A percentile compares a stretch with the other conserved stretches of the same genome.
These are phyloP conservation scores for Acrocalymma vagum DNA, from an alignment of 2,329 filamentous ascomycete species.

Conservation along the genomic window DNA sequence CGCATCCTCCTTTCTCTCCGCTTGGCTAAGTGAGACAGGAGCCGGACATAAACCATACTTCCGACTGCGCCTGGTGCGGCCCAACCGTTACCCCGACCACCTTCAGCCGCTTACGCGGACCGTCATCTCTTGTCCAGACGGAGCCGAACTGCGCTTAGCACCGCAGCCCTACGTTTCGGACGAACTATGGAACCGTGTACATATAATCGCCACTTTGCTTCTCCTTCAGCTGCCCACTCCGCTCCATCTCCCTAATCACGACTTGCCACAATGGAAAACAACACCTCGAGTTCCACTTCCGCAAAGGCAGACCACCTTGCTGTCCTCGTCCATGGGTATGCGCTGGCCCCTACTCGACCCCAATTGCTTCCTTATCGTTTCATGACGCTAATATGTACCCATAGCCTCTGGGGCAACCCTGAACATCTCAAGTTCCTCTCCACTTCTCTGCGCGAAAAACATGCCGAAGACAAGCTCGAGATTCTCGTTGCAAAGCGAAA, in stretches of 20 bases:
- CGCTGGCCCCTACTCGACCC: conserved; percentile 14
- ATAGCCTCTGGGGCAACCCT: conserved; percentile 81
- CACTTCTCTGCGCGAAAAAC: conserved; percentile 68
- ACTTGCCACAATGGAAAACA: conserved; percentile 20
- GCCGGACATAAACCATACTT: too few species aligned
- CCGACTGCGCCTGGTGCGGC: too few species aligned
- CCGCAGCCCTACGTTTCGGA: too few species aligned
- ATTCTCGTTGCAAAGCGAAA: conserved; percentile 78
- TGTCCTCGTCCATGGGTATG: conserved; percentile 79
- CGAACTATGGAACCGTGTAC: conserved; percentile 24
- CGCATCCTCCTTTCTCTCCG: too few species aligned
- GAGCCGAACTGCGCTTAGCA: too few species aligned
- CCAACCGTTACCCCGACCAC: too few species aligned
- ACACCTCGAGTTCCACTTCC: conserved; percentile 13
- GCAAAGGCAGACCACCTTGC: conserved; percentile 70
- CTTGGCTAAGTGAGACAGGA: too few species aligned
- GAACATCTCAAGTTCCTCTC: conserved; percentile 75
- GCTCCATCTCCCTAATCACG: conserved; percentile 3
- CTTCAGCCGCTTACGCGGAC: too few species aligned
- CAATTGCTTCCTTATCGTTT: not conserved
- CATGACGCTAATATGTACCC: conserved; percentile 19
- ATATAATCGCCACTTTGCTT: conserved; percentile 26
- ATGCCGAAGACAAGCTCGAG: conserved; percentile 71
- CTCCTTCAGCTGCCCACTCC: not conserved
- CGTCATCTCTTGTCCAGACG: too few species aligned